Base-by-base conservation (phyloP, 2,329 filamentous ascomycete species). In the Thyridium curvatum region DNA sequence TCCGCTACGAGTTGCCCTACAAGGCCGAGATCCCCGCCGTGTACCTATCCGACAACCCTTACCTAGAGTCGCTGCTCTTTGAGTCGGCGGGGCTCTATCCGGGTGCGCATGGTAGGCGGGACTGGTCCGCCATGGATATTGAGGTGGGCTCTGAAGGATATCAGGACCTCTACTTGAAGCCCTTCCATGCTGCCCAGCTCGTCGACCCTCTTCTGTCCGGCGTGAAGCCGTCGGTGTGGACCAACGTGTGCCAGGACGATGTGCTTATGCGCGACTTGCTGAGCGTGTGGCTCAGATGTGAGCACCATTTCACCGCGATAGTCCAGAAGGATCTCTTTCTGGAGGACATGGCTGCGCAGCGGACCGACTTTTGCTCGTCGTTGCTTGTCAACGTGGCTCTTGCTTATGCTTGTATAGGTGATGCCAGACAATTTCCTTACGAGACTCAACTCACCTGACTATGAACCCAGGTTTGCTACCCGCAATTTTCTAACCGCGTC, bases 241-340 rank as follows among this genome's bases (percentile, higher is more conserved):
- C 55, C 2, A 44, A 33, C 1, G 52, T 57, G 3, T 46, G 43
- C 3, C 35, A 45, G 3, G 52, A 56, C 34, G 52, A 59, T 21
- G 30, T 29, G 2, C 42, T 58, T 31, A 42, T 59, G 41, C 45
- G 50, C 2, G 34, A 37, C 1, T 43, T 57, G 8, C 39, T 57
- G 14, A 32, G 39, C 1, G 40, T 42, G 10, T 54, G 50, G 34
- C 50, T 55, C 26, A 16, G 46, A 4, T 44, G 45, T 12, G 44
- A 52, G 10, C 52, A 49, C 17, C 43, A 46, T 2, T 50, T 40
- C 36, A 34, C 47, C 4, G 38, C 46, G 3, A 38, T 29, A 3
- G 52, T 56, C 28, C 49, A 54, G 12, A 56, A 55, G 17, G 51
- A 55, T 8, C 16, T 46, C 2, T 55, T 55, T 12, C 41, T 56